Evolutionary conservation across 345 rosid genomes (phyloP).

Genomic region (Theobroma cacao): DNA sequence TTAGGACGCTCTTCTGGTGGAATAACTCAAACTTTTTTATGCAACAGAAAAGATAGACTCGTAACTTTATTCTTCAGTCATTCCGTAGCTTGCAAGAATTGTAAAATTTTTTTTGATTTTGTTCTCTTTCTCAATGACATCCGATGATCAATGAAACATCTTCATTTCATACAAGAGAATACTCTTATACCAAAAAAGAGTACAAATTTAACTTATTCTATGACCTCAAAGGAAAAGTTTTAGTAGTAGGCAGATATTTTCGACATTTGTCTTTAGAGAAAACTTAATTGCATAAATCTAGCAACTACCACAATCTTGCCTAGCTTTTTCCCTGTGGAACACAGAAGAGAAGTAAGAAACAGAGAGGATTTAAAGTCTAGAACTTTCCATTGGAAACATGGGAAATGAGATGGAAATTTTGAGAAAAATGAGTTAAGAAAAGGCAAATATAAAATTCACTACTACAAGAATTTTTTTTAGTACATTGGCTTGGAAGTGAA

Average conservation of each 20-base stretch:
- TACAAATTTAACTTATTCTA: no score
- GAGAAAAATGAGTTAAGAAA: no score
- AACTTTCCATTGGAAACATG: neutral
- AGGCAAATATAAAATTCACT: neutral
- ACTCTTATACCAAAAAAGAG: no score
- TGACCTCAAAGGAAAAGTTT: neutral
- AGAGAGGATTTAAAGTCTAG: neutral
- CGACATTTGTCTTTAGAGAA: neutral
- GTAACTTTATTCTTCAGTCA: no score
- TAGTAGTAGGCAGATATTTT: neutral
- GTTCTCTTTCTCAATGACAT: no score
- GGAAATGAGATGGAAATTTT: neutral
- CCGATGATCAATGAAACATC: no score
- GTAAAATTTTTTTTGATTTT: no score
- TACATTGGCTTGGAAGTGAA: neutral
- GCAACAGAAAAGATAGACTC: no score
- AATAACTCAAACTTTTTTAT: no score
- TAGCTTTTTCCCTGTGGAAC: neutral
- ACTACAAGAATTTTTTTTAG: neutral
- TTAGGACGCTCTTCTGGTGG: no score
- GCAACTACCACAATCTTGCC: neutral
- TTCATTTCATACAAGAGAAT: no score
- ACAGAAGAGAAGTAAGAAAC: neutral
- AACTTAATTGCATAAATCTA: neutral
- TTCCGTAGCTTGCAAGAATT: no score